phyloP scores from a whole-genome alignment of 805 yeast species.

The Blastobotrys terrestris region DNA sequence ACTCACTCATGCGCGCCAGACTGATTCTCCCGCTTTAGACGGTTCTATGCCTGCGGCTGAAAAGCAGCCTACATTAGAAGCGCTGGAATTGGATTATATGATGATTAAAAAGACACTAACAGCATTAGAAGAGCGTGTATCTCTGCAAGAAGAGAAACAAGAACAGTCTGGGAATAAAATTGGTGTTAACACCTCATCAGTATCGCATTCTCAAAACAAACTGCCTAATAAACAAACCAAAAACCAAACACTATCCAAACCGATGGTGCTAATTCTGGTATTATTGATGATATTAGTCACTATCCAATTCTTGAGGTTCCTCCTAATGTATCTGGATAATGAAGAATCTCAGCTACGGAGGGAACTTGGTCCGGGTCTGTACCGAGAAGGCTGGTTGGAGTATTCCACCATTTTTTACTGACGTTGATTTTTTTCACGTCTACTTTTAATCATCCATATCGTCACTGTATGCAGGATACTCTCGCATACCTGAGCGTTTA shows the following conservation, averaged over 20 bases:
- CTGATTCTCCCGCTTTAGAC: not conserved
- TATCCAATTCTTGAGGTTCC: not conserved
- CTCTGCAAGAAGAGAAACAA: constrained; percentile 10
- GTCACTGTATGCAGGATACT: too few relatives aligned
- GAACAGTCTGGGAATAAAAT: not conserved
- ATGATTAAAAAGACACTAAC: constrained; percentile 14
- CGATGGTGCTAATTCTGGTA: not conserved
- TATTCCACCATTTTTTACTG: constrained; percentile 3
- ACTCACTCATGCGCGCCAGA: constrained; percentile 1
- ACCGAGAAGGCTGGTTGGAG: constrained; percentile 6
- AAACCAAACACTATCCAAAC: not conserved
- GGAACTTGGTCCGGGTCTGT: constrained; percentile 1
- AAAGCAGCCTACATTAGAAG: constrained; percentile 8
- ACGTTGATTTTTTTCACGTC: too few relatives aligned
- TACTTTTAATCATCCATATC: too few relatives aligned
- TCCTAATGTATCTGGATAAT: not conserved
- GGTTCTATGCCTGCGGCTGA: not conserved
- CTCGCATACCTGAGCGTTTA: too few relatives aligned
- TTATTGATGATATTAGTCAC: not conserved
- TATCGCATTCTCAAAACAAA: too few relatives aligned
- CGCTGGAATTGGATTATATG: constrained; percentile 16
- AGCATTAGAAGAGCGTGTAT: constrained; percentile 15
- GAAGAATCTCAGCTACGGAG: constrained; percentile 1
- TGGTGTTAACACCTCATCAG: not conserved
- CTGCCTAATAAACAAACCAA: not conserved